Base-by-base conservation (phyloP, 306 rosid genomes). In the Comarum palustre region DNA sequence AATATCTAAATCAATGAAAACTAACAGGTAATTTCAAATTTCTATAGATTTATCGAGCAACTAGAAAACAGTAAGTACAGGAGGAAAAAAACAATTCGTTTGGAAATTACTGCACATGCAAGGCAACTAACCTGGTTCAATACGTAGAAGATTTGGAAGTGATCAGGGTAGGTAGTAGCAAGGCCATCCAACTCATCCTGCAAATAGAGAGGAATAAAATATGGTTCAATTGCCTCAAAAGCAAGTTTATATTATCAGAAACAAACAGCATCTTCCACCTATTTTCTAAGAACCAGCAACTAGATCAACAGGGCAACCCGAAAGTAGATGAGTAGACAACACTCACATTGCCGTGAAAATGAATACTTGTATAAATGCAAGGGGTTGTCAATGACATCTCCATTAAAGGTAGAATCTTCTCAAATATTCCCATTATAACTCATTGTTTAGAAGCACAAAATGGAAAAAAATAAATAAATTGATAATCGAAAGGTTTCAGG, bases 171-270 rank as follows among this genome's bases (percentile, higher is more conserved):
- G 64, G 86, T 88, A 68, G 82, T 8, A 32, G 96, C 82, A 67
- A 95, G 96, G 59, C 86, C 81, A 27, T 91, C 93, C 81, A 95
- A 80, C 82, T 90, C 99, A 63, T 91, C 96, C 97, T 95, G 94
- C 84, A 83, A 36, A 68, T 16, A 43, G 36, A 68, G 25, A 47
- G 17, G 70, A 34, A 69, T 20, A 48, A 34, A 66, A 5, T 66
- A 54, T 10, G 11, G 75, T 70, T 29, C 47, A 31, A 43, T 61
- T 48, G 54, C 73, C 72, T 48, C 29, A 16, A 43, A 31, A 55
- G 38, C 24, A 77, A 34, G 51, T 31, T 38, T 39, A 72, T 32
- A 66, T 22, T 5, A 24, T 19, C 31, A 11, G 29, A 57, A 41
- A 39, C 54, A 57, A 41, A 55, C 13, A 57, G 27, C 66, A 55